Percentiles rank a stretch among this genome's conserved stretches.
Conservation (phyloP, 2,329 filamentous ascomycete genomes). For the Bipolaris gigantea region DNA sequence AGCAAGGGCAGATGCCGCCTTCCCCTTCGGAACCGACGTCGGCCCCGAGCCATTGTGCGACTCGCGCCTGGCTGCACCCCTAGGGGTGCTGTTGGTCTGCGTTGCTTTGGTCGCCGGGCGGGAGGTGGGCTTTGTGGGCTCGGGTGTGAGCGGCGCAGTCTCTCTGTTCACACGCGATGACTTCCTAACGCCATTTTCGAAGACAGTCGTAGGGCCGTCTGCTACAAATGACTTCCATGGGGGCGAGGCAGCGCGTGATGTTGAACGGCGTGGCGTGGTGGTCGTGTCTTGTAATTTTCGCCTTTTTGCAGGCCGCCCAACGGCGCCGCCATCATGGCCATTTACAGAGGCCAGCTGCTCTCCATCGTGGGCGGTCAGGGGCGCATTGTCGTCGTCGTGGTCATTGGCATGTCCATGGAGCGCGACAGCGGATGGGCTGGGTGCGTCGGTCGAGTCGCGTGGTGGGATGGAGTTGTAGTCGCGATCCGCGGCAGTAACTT, state of each 20-base stretch:
- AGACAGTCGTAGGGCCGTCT: slow-evolving; percentile 85
- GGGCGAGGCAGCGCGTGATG: slow-evolving; percentile 66
- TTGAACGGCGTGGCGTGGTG: slow-evolving; percentile 38
- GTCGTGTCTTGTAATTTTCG: slow-evolving; percentile 55
- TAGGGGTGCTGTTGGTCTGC: slow-evolving; percentile 36
- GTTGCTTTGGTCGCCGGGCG: slow-evolving; percentile 29
- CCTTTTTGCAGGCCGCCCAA: slow-evolving; percentile 58
- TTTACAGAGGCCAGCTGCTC: slow-evolving; percentile 19
- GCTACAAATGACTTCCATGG: slow-evolving; percentile 89
- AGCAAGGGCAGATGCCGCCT: slow-evolving; percentile 15
- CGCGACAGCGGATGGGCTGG: slow-evolving; percentile 22
- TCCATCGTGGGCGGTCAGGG: slow-evolving; percentile 35
- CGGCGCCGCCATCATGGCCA: slow-evolving; percentile 29
- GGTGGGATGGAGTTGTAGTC: slow-evolving; percentile 34
- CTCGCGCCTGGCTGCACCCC: slow-evolving; percentile 23
- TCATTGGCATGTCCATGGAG: slow-evolving; percentile 16
- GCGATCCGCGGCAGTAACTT: slow-evolving; percentile 35
- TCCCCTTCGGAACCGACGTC: slow-evolving; percentile 20
- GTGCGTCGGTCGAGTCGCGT: slow-evolving; percentile 25
- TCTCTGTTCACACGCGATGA: slow-evolving; percentile 60
- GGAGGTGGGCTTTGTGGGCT: slow-evolving; percentile 45
- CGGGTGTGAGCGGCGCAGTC: slow-evolving; percentile 51
- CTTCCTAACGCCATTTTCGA: slow-evolving; percentile 64
- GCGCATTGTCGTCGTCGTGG: slow-evolving; percentile 21
- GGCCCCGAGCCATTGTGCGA: slow-evolving; percentile 26